Percentiles rank a stretch among this genome's conserved stretches.
phyloP scores from a whole-genome alignment of 495 filamentous ascomycete genomes.

The Tuber magnatum region DNA sequence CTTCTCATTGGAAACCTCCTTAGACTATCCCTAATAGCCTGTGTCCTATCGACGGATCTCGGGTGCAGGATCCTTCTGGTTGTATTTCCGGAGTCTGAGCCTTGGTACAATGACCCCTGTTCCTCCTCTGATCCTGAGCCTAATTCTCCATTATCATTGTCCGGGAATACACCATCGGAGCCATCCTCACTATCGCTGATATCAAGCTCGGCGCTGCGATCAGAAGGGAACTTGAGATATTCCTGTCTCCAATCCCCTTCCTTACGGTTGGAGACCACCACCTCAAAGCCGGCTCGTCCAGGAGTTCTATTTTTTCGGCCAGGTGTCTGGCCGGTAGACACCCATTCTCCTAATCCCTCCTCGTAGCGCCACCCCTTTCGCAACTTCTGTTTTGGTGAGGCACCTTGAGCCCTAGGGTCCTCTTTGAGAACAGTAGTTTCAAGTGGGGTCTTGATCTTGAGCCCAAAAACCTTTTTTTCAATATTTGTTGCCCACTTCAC shows the following conservation, averaged over 20 bases:
- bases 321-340: conserved; percentile 35
- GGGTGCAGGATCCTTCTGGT: conserved; percentile 1
- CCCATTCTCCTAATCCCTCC: conserved; percentile 38
- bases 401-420: background rate
- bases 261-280: conserved; percentile 8
- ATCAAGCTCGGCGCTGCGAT: background rate
- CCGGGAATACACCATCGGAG: background rate
- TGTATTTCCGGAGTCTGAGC: background rate
- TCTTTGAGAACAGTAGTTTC: background rate
- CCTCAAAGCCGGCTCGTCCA: conserved; percentile 6
- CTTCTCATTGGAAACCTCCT: background rate
- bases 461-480: conserved; percentile 28
- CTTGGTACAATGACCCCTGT: background rate
- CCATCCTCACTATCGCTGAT: conserved; percentile 2
- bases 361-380: conserved; percentile 39
- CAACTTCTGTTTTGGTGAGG: background rate
- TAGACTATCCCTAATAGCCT: background rate
- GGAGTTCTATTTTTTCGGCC: conserved; percentile 10
- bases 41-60: conserved; percentile 7
- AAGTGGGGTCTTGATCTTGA: conserved; percentile 36
- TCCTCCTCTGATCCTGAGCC: background rate
- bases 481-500: conserved; percentile 27
- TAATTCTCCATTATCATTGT: background rate
- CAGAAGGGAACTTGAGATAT: conserved; percentile 2
- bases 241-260: conserved; percentile 9